Conservation (phyloP, 2,329 filamentous ascomycete species). For the Fusarium incarnatum region DNA sequence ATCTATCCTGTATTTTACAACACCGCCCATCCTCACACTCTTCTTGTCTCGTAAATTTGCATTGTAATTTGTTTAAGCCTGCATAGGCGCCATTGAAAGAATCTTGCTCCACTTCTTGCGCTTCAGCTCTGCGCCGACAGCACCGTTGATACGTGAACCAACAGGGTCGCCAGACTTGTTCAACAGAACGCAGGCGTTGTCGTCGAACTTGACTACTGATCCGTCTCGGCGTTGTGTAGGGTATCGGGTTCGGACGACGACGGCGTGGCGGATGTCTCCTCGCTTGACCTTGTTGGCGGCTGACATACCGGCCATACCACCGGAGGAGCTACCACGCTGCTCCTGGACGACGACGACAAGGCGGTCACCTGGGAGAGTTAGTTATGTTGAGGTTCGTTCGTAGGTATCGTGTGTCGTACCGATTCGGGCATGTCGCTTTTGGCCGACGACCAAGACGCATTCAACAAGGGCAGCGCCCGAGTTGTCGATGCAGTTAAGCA, state of each 20-base stretch:
- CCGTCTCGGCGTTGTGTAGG: conserved; percentile 89
- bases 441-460: conserved; percentile 91
- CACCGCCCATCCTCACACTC: neutral
- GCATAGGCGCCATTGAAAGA: conserved; percentile 86
- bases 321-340: conserved; percentile 82
- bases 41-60: neutral
- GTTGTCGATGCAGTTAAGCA: conserved; percentile 99
- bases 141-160: conserved; percentile 89
- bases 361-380: conserved; percentile 78
- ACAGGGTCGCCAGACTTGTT: conserved; percentile 98
- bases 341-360: conserved; percentile 99
- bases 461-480: conserved; percentile 97
- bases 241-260: conserved; percentile 92
- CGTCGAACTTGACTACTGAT: conserved; percentile 91
- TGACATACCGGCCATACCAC: conserved; percentile 76
- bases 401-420: conserved; percentile 70
- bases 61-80: conserved; percentile 56
- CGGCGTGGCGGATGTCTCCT: conserved; percentile 95
- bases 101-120: conserved; percentile 99
- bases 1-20: conserved; percentile 33
- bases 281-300: conserved; percentile 92
- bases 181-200: conserved; percentile 97
- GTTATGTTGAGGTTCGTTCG: neutral
- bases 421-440: conserved; percentile 88
- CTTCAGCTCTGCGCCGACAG: conserved; percentile 90